Conservation (phyloP, 2,329 filamentous ascomycete species). For the Emergomyces africanus region DNA sequence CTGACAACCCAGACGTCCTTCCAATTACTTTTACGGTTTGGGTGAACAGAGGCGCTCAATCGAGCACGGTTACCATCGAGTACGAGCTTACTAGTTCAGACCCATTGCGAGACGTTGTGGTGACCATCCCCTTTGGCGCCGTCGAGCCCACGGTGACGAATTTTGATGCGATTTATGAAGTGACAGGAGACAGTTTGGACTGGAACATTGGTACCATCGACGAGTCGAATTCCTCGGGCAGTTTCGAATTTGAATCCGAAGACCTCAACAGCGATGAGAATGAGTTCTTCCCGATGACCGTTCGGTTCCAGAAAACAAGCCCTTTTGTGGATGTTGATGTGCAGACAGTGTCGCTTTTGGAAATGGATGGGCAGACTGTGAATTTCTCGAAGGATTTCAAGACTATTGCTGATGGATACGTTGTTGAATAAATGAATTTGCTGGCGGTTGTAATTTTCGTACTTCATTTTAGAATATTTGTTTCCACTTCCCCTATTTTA, state of each 20-base stretch:
- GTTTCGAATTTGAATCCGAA: slow-evolving; percentile 91
- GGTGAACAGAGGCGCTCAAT: slow-evolving; percentile 78
- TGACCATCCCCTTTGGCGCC: slow-evolving; percentile 74
- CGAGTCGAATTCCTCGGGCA: slow-evolving; percentile 67
- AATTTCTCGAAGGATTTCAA: slow-evolving; percentile 34
- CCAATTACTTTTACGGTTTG: slow-evolving; percentile 96
- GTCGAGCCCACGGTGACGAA: slow-evolving; percentile 81
- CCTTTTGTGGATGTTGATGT: slow-evolving; percentile 93
- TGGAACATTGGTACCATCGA: slow-evolving; percentile 86
- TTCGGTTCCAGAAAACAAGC: slow-evolving; percentile 72
- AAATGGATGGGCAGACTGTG: slow-evolving; percentile 32
- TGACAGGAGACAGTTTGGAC: slow-evolving; percentile 82
- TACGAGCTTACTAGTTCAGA: slow-evolving; percentile 83
- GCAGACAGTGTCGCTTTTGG: slow-evolving; percentile 28
- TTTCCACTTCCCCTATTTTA: neutral
- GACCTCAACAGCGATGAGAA: slow-evolving; percentile 73
- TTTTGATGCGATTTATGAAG: slow-evolving; percentile 89
- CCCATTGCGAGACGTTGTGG: slow-evolving; percentile 66
- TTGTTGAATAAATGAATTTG: slow-evolving; percentile 26
- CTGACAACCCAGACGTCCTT: slow-evolving; percentile 67
- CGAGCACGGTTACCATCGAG: slow-evolving; percentile 83
- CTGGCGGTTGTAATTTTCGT: neutral
- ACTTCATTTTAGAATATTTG: neutral
- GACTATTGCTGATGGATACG: slow-evolving; percentile 32
- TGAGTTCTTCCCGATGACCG: slow-evolving; percentile 96